phyloP scores from a whole-genome alignment of 169 alveolate genomes.

The Plasmodium gonderi region DNA sequence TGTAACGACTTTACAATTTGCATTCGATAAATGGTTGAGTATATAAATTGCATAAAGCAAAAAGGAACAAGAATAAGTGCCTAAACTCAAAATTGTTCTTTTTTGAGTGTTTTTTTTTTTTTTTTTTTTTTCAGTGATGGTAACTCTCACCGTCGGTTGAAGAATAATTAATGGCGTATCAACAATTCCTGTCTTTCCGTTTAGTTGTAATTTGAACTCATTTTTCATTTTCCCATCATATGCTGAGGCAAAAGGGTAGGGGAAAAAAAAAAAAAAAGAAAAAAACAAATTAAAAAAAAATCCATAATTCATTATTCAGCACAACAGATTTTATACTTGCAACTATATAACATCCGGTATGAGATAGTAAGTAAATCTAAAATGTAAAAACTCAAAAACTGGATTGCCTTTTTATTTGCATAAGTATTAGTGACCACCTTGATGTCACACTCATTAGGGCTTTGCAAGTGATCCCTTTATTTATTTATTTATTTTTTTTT shows the following conservation, averaged over 20 bases:
- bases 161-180: constrained; percentile 36
- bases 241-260: constrained; percentile 13
- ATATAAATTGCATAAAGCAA: not conserved
- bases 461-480: not conserved
- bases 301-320: too few relatives aligned
- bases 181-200: not conserved
- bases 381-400: too few relatives aligned
- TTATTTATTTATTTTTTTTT: too few relatives aligned
- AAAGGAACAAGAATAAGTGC: too few relatives aligned
- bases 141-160: constrained; percentile 26
- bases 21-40: not conserved
- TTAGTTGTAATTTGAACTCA: not conserved
- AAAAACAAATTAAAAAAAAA: not conserved
- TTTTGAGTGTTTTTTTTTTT: not conserved
- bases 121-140: not conserved
- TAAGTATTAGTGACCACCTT: not conserved
- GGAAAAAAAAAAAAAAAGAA: not conserved
- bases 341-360: too few relatives aligned
- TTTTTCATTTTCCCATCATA: constrained; percentile 17
- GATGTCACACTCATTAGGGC: not conserved
- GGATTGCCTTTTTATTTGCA: not conserved
- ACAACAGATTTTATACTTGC: too few relatives aligned
- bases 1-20: not conserved
- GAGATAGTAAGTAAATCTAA: too few relatives aligned
- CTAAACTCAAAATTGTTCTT: not conserved